Conservation (phyloP, 2,329 filamentous ascomycete genomes). For the Pseudogymnoascus sp. region DNA sequence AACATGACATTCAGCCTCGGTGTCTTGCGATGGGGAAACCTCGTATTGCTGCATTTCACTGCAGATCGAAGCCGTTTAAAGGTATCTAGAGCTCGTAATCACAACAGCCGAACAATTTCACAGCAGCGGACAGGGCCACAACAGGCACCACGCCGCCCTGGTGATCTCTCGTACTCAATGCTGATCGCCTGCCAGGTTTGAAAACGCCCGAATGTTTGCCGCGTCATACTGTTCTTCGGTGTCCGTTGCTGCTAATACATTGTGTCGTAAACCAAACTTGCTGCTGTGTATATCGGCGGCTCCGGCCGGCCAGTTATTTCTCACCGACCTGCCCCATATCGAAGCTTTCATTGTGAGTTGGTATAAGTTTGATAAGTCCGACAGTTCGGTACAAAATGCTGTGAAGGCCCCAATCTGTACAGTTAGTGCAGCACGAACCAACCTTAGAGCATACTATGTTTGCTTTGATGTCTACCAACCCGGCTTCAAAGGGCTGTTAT, state of each 20-base stretch:
- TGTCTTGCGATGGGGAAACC: neutral
- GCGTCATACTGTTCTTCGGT: neutral
- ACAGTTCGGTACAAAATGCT: neutral
- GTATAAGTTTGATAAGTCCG: neutral
- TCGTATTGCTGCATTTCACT: neutral
- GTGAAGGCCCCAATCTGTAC: neutral
- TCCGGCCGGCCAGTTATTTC: neutral
- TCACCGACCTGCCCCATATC: neutral
- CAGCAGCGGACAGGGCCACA: neutral
- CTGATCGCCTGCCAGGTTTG: neutral
- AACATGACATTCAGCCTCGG: neutral
- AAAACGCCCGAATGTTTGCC: neutral
- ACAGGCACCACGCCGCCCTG: neutral
- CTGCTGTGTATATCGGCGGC: neutral
- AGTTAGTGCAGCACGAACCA: neutral
- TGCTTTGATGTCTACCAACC: neutral
- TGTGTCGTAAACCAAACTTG: neutral
- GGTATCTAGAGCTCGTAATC: neutral
- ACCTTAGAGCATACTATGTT: neutral
- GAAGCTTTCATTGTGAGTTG: neutral
- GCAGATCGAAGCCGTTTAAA: neutral
- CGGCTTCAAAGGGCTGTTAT: neutral
- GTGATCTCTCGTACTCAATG: conserved; percentile 3
- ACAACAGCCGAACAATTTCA: neutral
- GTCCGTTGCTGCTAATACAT: neutral